Base-by-base conservation (phyloP, 1,139 yeast species). In the Pichia kudriavzevii region DNA sequence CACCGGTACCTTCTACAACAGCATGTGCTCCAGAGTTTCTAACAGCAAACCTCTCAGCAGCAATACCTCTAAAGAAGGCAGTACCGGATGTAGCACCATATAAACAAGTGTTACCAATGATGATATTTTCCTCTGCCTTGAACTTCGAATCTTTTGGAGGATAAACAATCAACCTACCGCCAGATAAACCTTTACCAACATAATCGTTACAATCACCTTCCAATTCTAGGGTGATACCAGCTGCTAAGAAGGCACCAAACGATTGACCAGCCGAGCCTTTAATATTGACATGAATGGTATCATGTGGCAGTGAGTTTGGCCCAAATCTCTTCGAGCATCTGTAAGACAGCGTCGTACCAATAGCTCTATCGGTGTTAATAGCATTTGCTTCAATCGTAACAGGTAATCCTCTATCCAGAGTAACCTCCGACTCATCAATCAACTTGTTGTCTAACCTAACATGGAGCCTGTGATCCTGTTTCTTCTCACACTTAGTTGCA, bases 151-250 rank as follows among this genome's bases (percentile, higher is more conserved):
- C 78, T 55, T 73, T 72, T 48, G 96, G 96, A 43, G 98, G 98
- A 64, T 80, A 91, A 45, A 88, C 85, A 56, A 88, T 75, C 42
- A 91, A 58, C 54, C 95, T 75, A 61, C 98, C 98, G 52, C 98
- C 98, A 44, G 95, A 83, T 43, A 91, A 70, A 49, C 97, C 97
- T 66, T 91, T 91, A 49, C 97, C 98, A 50, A 91, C 94, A 60
- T 91, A 91, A 66, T 91, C 98, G 58, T 91, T 91, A 49, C 95
- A 85, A 61, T 91, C 98, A 68, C 98, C 98, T 64, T 85, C 95
- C 46, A 91, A 71, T 60, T 85, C 95, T 54, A 91, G 75, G 13
- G 97, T 91, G 44, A 91, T 79, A 66, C 98, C 98, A 9, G 94
- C 80, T 35, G 97, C 95, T 53, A 91, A 71, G 69, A 84, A 91